These are phyloP conservation scores for Tolypocladium guangdongense DNA, from an alignment of 2,329 filamentous ascomycete species.

Conservation along the genomic window DNA sequence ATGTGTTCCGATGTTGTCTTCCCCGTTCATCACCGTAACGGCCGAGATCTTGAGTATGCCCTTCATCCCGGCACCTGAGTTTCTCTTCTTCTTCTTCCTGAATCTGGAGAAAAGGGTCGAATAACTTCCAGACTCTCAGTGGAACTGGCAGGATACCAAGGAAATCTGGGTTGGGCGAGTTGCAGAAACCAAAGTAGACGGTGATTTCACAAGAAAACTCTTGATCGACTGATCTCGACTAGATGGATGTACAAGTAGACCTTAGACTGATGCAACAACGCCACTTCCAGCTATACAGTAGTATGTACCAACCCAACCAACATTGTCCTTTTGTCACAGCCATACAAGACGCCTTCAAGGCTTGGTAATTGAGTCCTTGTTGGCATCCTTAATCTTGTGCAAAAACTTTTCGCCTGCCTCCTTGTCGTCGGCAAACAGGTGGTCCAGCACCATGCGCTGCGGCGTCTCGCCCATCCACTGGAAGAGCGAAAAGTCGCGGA, in stretches of 20 bases:
- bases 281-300: too few species aligned
- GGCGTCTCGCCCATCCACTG: conserved; percentile 69
- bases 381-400: conserved; percentile 47
- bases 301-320: background rate
- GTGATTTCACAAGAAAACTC: background rate
- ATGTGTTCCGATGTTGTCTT: too few species aligned
- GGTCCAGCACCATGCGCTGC: conserved; percentile 52
- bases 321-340: background rate
- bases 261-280: background rate
- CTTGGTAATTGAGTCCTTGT: conserved; percentile 39
- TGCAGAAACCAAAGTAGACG: background rate
- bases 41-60: too few species aligned
- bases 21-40: too few species aligned
- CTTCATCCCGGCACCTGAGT: too few species aligned
- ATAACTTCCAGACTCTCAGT: too few species aligned
- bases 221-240: background rate
- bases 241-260: background rate
- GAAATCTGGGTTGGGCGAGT: too few species aligned
- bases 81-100: too few species aligned
- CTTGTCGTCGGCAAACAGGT: conserved; percentile 51
- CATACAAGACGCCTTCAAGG: background rate
- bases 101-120: too few species aligned
- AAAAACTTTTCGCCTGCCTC: conserved; percentile 53
- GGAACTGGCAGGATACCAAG: too few species aligned
- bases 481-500: conserved; percentile 62